Evolutionary conservation across 2,329 filamentous ascomycete species (phyloP), one percentile per base, ranked within the genome.

Genomic region (Pseudogymnoascus sp.): DNA sequence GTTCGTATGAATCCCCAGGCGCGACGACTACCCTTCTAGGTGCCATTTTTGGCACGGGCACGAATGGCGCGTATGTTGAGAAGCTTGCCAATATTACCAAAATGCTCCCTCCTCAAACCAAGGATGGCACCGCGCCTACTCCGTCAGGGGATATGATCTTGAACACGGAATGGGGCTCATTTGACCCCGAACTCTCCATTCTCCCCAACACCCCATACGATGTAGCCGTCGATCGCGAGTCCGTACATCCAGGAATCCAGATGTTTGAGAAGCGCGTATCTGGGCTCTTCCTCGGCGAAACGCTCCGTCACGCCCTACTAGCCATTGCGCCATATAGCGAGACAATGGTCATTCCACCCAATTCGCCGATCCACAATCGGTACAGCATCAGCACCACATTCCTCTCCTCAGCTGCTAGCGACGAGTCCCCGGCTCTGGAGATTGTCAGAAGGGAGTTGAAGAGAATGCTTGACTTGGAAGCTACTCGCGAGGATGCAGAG

Each of bases 211-310:
- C 93, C 0, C 78, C 84, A 0, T 97, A 91, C 78, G 94, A 99
- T 73, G 78, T 80, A 59, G 82, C 85, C 63, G 81, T 99, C 23
- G 93, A 99, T 75, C 78, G 79, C 63, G 85, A 88, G 64, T 94
- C 88, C 67, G 86, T 91, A 69, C 97, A 99, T 75, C 93, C 92
- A 0, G 94, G 94, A 26, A 86, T 96, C 65, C 94, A 99, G 73
- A 96, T 97, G 90, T 99, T 97, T 72, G 94, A 99, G 79, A 99
- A 99, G 82, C 89, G 93, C 58, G 89, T 99, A 14, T 96, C 92
- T 0, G 94, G 94, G 74, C 97, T 99, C 93, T 99, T 97, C 78
- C 77, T 99, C 59, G 94, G 94, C 62, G 94, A 99, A 75, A 92
- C 97, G 66, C 82, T 97, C 62, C 89, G 94, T 62, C 82, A 91